Evolutionary conservation across 1,139 yeast species (phyloP).

Genomic region (Tardiomyces depauwii): DNA sequence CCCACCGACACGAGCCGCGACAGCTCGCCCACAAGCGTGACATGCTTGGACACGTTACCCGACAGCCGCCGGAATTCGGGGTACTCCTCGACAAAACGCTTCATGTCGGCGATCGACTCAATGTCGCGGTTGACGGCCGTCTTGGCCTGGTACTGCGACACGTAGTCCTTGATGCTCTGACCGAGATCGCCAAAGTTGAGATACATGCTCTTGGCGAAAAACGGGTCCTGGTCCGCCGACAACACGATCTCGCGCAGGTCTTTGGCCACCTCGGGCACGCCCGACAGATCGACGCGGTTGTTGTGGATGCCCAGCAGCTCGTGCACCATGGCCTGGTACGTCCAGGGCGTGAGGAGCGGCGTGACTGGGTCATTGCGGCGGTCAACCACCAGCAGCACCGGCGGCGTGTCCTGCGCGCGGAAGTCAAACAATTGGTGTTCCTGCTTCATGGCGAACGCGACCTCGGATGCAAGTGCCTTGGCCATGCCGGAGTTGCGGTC

Average conservation of each 20-base stretch:
- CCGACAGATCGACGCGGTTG: slow-evolving; percentile 61
- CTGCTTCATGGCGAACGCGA: slow-evolving; percentile 29
- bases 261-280: slow-evolving; percentile 31
- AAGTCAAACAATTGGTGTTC: slow-evolving; percentile 55
- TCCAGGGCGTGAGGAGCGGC: slow-evolving; percentile 90
- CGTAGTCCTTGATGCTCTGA: slow-evolving; percentile 76
- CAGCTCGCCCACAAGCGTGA: slow-evolving; percentile 77
- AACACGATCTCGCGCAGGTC: slow-evolving; percentile 52
- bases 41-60: slow-evolving; percentile 87
- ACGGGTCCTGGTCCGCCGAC: slow-evolving; percentile 59
- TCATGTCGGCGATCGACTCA: slow-evolving; percentile 77
- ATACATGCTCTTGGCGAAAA: slow-evolving; percentile 71
- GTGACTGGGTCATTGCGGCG: slow-evolving; percentile 86
- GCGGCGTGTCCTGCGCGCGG: slow-evolving; percentile 52
- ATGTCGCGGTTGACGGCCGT: slow-evolving; percentile 65
- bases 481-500: slow-evolving; percentile 57
- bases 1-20: slow-evolving; percentile 51
- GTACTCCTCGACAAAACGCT: slow-evolving; percentile 77
- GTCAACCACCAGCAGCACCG: slow-evolving; percentile 69
- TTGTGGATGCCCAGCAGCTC: slow-evolving; percentile 74
- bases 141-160: slow-evolving; percentile 68
- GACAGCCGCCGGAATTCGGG: slow-evolving; percentile 88
- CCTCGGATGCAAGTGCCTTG: slow-evolving; percentile 57
- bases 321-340: slow-evolving; percentile 96
- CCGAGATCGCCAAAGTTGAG: slow-evolving; percentile 92